Conservation (phyloP, 106 monocot species). For the Triglochin maritima region DNA sequence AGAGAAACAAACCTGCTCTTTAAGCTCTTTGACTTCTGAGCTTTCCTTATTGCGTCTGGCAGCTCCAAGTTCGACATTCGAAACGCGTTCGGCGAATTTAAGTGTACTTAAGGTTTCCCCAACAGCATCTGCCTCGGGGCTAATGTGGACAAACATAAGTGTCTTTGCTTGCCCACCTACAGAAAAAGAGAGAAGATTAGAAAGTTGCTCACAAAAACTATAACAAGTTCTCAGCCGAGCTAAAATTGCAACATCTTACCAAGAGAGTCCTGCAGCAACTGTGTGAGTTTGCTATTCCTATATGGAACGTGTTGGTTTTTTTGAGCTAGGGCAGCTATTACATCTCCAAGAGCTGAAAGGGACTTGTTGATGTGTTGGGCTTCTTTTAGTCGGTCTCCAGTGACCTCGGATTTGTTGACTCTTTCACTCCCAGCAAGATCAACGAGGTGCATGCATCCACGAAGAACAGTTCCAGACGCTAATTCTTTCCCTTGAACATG, state of each 20-base stretch:
- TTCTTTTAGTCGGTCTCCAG: slow-evolving; percentile 83
- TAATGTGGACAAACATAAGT: slow-evolving; percentile 97
- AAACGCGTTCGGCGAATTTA: slow-evolving; percentile 91
- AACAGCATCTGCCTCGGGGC: slow-evolving; percentile 69
- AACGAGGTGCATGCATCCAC: slow-evolving; percentile 92
- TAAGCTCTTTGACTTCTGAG: slow-evolving; percentile 75
- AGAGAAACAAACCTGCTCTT: slow-evolving; percentile 53
- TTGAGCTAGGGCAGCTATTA: slow-evolving; percentile 78
- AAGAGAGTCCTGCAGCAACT: slow-evolving; percentile 91
- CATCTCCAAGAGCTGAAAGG: slow-evolving; percentile 92
- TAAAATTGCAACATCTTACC: slow-evolving; percentile 33
- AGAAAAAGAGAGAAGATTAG: background rate
- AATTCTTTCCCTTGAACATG: slow-evolving; percentile 87
- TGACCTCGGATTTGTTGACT: slow-evolving; percentile 89
- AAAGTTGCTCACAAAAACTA: background rate
- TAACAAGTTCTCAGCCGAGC: too few relatives aligned
- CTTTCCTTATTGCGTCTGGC: slow-evolving; percentile 68
- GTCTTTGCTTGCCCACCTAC: slow-evolving; percentile 98
- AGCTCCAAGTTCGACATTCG: slow-evolving; percentile 84
- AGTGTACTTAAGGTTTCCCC: slow-evolving; percentile 93
- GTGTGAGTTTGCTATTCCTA: slow-evolving; percentile 95
- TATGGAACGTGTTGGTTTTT: slow-evolving; percentile 95
- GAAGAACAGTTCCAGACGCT: slow-evolving; percentile 40
- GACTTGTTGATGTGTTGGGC: slow-evolving; percentile 97
- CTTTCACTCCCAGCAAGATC: slow-evolving; percentile 97